Evolutionary conservation across 805 yeast genomes (phyloP).

Genomic region (Saccharomycopsis sp.): DNA sequence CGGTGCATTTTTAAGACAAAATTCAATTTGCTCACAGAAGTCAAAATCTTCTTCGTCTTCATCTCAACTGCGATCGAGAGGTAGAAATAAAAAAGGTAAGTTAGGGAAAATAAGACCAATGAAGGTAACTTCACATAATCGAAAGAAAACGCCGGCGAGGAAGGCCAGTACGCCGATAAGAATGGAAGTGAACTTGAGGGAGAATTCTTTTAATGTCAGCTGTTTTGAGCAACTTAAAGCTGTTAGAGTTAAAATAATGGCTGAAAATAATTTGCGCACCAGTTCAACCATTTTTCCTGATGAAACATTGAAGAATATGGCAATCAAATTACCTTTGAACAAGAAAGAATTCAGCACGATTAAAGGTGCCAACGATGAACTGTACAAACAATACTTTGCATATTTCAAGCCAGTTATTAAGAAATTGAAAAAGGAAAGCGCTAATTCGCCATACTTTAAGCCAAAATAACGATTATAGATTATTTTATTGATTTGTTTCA

Average conservation of each 20-base stretch:
- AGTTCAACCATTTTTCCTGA: constrained; percentile 33
- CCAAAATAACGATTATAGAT: too few relatives aligned
- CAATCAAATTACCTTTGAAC: constrained; percentile 45
- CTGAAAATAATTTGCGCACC: constrained; percentile 31
- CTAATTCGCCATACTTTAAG: not conserved
- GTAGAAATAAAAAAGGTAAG: not conserved
- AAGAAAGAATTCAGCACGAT: constrained; percentile 39
- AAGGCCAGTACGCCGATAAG: constrained; percentile 1
- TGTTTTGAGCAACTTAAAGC: constrained; percentile 32
- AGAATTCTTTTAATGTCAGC: constrained; percentile 25
- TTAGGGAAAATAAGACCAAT: not conserved
- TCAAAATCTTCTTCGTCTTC: not conserved
- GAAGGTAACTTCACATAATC: not conserved
- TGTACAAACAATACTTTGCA: constrained; percentile 29
- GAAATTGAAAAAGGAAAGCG: constrained; percentile 24
- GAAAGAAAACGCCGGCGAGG: not conserved
- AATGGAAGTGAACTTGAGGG: not conserved
- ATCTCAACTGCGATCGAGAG: not conserved
- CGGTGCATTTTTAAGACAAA: not conserved
- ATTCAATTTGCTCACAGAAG: not conserved
- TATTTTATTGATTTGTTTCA: too few relatives aligned
- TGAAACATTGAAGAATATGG: constrained; percentile 46
- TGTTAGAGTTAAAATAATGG: constrained; percentile 37
- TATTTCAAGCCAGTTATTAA: constrained; percentile 34
- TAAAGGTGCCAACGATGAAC: constrained; percentile 29